These are phyloP conservation scores for Aspergillus nomiae DNA, from an alignment of 2,329 filamentous ascomycete genomes.

Conservation along the genomic window DNA sequence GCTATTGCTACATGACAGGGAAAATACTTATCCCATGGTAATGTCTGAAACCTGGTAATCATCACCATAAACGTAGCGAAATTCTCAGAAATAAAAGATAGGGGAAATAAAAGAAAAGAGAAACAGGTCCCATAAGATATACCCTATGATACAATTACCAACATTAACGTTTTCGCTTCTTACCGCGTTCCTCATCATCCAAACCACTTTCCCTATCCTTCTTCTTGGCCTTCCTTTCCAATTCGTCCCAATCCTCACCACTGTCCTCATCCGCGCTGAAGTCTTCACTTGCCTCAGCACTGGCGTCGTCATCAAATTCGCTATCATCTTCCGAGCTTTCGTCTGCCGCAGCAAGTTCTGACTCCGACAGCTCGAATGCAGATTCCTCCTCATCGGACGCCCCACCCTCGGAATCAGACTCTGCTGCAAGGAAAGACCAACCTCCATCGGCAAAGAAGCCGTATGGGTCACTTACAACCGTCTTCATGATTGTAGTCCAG, in stretches of 20 bases:
- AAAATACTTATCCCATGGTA: not conserved
- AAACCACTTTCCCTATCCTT: constrained; percentile 60
- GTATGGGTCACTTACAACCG: constrained; percentile 89
- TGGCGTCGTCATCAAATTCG: constrained; percentile 91
- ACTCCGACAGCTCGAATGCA: constrained; percentile 87
- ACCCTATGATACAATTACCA: not conserved
- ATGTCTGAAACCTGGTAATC: not conserved
- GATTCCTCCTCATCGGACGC: constrained; percentile 83
- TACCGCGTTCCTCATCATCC: constrained; percentile 61
- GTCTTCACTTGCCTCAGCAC: constrained; percentile 70
- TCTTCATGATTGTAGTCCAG: constrained; percentile 99
- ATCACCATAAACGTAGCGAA: not conserved
- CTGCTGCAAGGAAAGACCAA: constrained; percentile 87
- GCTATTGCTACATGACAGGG: not conserved
- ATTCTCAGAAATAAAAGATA: not conserved
- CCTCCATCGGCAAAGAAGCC: constrained; percentile 94
- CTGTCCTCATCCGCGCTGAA: constrained; percentile 68
- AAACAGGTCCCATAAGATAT: not conserved
- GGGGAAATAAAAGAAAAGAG: constrained; percentile 6
- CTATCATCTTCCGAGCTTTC: constrained; percentile 86
- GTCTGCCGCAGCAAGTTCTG: constrained; percentile 71
- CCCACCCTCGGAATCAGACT: constrained; percentile 80
- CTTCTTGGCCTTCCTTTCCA: constrained; percentile 79
- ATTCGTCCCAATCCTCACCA: constrained; percentile 90
- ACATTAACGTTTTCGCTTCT: constrained; percentile 71